Conservation (phyloP, 768 basidiomycete genomes). For the Tubosaeta sp. region DNA sequence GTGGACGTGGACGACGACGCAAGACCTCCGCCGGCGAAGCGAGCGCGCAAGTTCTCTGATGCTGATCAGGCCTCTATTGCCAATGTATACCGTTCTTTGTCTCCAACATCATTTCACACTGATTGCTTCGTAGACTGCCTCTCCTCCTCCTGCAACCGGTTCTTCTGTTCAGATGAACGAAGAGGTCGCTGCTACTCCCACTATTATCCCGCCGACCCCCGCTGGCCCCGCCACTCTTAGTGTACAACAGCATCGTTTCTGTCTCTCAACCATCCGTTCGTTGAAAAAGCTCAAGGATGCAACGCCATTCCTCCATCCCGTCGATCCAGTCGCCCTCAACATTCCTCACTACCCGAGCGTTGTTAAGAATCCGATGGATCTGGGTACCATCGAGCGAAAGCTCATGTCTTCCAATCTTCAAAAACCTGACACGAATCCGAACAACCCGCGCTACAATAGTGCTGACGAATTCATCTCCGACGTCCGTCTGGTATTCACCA, state of each 20-base stretch:
- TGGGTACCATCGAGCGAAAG: conserved; percentile 89
- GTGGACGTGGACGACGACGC: conserved; percentile 42
- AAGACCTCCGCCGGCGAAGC: conserved; percentile 77
- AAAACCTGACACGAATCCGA: conserved; percentile 66
- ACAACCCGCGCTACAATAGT: conserved; percentile 71
- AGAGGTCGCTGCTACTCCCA: conserved; percentile 16
- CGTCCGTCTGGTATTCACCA: conserved; percentile 83
- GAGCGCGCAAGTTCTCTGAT: conserved; percentile 72
- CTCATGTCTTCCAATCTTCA: conserved; percentile 71
- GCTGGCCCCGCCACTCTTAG: conserved; percentile 45
- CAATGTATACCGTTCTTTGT: conserved; percentile 56
- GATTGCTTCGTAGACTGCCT: conserved; percentile 58
- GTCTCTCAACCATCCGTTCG: conserved; percentile 67
- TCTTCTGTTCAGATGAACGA: conserved; percentile 32
- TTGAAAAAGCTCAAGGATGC: conserved; percentile 88
- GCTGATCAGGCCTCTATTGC: conserved; percentile 69
- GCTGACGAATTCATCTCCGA: conserved; percentile 83
- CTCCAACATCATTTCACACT: conserved; percentile 48
- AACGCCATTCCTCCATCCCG: conserved; percentile 75
- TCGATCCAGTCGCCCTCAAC: conserved; percentile 79
- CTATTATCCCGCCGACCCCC: conserved; percentile 2
- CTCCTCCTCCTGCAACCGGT: conserved; percentile 64
- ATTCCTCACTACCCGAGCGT: conserved; percentile 87
- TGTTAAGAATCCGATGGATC: conserved; percentile 91
- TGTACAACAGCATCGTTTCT: conserved; percentile 72